Base-by-base conservation (phyloP, 148 eudicot genomes). In the Fallopia convolvulus region DNA sequence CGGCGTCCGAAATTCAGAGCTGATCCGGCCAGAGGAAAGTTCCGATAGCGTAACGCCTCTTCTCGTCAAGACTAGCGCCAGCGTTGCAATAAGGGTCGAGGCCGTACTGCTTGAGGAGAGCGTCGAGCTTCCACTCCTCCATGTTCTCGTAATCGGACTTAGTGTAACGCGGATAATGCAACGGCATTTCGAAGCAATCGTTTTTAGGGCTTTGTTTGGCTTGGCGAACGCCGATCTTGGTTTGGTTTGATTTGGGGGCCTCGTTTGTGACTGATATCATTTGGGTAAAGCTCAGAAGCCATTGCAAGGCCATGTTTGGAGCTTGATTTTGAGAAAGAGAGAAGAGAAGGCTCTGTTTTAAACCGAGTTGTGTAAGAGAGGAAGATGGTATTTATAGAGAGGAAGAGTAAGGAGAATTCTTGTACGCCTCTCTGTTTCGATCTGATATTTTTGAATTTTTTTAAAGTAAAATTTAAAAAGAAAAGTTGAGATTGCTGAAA, bases 21-120 rank as follows among this genome's bases (percentile, higher is more conserved):
- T 66, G 72, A 15, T 66, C n/a, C 1, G 72, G 44, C 72, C 72
- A 66, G 5, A 66, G 72, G 72, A 66, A 66, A 15, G 72, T 13
- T 32, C 42, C 72, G 20, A 66, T 66, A 9, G 72, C 72, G 14
- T 12, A 32, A 1, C 42, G 11, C 72, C 72, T 66, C 72, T 66
- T 66, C 6, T 66, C 72, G 2, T 14, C 42, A 0, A 66, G 41
- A 6, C 20, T 66, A 14, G 9, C 8, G 42, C 42, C 42, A 26
- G 30, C 30, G 4, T 36, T 66, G n/a, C 0, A 0, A 33, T 14
- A 66, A 6, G 2, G 5, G 14, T 33, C 2, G 41, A 66, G 42
- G 42, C 72, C 72, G 42, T 66, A 66, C 42, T 66, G 72, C 8
- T 15, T 3, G 0, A 66, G 72, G 2, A 66, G 72, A 15, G 36